These are phyloP conservation scores for Globisporangium nunn DNA, from an alignment of 352 stramenopile species.

Conservation along the genomic window DNA sequence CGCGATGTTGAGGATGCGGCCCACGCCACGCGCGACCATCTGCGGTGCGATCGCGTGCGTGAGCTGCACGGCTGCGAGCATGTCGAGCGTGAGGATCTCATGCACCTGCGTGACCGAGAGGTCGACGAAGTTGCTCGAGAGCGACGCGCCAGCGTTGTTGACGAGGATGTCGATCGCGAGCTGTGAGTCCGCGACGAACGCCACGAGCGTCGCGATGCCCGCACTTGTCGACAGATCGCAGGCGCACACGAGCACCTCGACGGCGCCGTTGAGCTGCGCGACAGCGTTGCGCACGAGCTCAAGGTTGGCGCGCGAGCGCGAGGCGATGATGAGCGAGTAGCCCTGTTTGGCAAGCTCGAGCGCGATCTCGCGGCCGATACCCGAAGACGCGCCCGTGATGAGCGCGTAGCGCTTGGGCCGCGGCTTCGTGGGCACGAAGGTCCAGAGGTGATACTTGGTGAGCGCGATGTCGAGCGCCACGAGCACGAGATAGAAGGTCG, in stretches of 20 bases:
- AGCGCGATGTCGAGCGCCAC: slow-evolving; percentile 38
- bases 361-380: slow-evolving; percentile 71
- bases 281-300: slow-evolving; percentile 67
- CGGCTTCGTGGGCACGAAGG: slow-evolving; percentile 40
- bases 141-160: slow-evolving; percentile 62
- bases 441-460: slow-evolving; percentile 59
- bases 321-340: slow-evolving; percentile 69
- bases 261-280: slow-evolving; percentile 55
- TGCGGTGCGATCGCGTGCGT: slow-evolving; percentile 48
- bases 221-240: slow-evolving; percentile 45
- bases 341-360: slow-evolving; percentile 72
- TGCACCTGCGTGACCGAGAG: slow-evolving; percentile 2
- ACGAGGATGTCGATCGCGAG: slow-evolving; percentile 79
- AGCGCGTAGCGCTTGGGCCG: slow-evolving; percentile 52
- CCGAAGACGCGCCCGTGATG: slow-evolving; percentile 66
- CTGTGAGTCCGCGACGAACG: slow-evolving; percentile 47
- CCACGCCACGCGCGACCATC: slow-evolving; percentile 57
- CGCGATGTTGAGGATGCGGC: slow-evolving; percentile 73
- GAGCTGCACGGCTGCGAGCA: slow-evolving; percentile 40
- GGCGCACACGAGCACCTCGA: slow-evolving; percentile 45
- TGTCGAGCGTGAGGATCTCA: slow-evolving; percentile 1
- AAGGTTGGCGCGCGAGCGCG: slow-evolving; percentile 44
- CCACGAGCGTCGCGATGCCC: slow-evolving; percentile 45
- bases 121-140: slow-evolving; percentile 37
- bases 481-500: background rate